phyloP scores from a whole-genome alignment of 2,329 filamentous ascomycete genomes.

The Ambrosiella cleistominuta region DNA sequence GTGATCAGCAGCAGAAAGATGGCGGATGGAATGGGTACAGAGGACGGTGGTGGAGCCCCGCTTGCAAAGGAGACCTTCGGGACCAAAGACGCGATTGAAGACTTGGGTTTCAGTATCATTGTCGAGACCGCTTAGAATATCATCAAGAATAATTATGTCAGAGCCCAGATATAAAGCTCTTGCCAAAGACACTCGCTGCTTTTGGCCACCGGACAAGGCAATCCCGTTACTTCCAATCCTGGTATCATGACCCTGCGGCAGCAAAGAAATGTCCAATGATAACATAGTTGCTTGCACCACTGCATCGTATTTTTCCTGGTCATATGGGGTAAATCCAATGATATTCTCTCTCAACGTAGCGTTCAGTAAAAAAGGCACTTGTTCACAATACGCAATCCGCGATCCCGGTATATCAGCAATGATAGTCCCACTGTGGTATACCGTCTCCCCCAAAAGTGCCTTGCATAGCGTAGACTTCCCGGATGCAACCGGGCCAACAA shows the following conservation, averaged over 20 bases:
- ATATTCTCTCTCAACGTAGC: constrained; percentile 23
- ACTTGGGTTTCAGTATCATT: constrained; percentile 26
- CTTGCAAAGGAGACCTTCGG: constrained; percentile 23
- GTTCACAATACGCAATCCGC: constrained; percentile 20
- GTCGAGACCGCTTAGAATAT: constrained; percentile 28
- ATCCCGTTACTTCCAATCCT: constrained; percentile 25
- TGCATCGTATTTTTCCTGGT: constrained; percentile 20
- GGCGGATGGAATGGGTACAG: constrained; percentile 19
- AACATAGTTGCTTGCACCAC: constrained; percentile 22
- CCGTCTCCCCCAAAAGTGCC: constrained; percentile 20
- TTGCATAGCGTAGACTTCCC: constrained; percentile 24
- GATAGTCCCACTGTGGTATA: constrained; percentile 14
- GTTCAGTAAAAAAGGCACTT: constrained; percentile 21
- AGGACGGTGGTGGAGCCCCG: constrained; percentile 26
- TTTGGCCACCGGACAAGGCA: constrained; percentile 27
- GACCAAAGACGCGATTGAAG: constrained; percentile 26
- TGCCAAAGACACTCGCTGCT: constrained; percentile 23
- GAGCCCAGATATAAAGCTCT: constrained; percentile 27
- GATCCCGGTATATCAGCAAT: background rate
- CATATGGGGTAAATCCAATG: constrained; percentile 19
- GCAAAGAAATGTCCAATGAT: constrained; percentile 17
- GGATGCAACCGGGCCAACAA: constrained; percentile 23
- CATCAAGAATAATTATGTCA: constrained; percentile 27
- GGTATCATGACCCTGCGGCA: constrained; percentile 23
- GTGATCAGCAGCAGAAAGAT: constrained; percentile 24